Conservation (phyloP, 176 grass and related monocot genomes). For the Musa troglodytarum region DNA sequence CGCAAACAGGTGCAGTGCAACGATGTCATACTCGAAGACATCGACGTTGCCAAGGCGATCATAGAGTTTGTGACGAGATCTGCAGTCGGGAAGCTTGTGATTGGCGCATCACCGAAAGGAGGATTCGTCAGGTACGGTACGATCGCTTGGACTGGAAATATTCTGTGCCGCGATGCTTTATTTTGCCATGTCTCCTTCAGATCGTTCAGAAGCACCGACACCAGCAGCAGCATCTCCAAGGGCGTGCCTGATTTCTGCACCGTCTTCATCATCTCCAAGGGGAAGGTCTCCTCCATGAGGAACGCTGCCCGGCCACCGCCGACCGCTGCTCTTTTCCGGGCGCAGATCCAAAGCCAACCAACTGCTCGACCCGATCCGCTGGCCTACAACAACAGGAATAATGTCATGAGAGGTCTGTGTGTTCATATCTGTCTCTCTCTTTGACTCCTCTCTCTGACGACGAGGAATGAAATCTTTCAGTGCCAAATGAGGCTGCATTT, state of each 20-base stretch:
- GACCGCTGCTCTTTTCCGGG: background rate
- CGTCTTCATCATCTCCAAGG: constrained; percentile 7
- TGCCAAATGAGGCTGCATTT: background rate
- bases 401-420: background rate
- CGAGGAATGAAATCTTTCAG: background rate
- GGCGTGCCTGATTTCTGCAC: constrained; percentile 20
- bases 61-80: background rate
- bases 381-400: background rate
- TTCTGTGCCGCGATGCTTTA: background rate
- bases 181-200: background rate
- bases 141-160: background rate
- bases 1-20: constrained; percentile 16
- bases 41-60: constrained; percentile 4
- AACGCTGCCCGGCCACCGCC: background rate
- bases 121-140: constrained; percentile 5
- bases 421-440: background rate
- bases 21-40: constrained; percentile 7
- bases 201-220: constrained; percentile 10
- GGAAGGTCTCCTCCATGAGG: constrained; percentile 1
- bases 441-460: background rate
- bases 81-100: constrained; percentile 5
- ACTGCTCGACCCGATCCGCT: background rate
- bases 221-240: background rate
- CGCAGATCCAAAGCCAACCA: background rate
- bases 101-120: background rate